Percentiles rank a stretch among this genome's conserved stretches.
phyloP scores from a whole-genome alignment of 257 asterid species.

The Jasminum sambac region DNA sequence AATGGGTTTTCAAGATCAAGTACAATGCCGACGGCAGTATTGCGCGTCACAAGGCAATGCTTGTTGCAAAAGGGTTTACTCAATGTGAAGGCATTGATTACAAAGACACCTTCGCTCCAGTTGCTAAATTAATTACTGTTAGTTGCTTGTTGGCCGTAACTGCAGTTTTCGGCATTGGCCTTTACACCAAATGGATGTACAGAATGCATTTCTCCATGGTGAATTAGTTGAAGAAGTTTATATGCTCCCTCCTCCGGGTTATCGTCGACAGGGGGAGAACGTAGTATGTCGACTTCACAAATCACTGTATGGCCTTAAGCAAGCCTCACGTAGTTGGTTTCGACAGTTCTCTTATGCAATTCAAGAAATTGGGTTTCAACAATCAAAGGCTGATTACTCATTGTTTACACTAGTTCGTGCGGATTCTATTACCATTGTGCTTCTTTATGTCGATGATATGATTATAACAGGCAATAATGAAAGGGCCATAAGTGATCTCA shows the following conservation, averaged over 20 bases:
- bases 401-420: neutral
- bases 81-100: too few relatives aligned
- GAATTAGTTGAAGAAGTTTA: neutral
- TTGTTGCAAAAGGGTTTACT: too few relatives aligned
- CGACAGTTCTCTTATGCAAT: neutral
- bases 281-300: slow-evolving; percentile 2
- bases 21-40: too few relatives aligned
- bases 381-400: neutral
- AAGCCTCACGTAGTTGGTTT: slow-evolving; percentile 9
- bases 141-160: too few relatives aligned
- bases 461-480: neutral
- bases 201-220: too few relatives aligned
- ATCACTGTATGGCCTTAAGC: neutral
- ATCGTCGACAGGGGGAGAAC: too few relatives aligned
- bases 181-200: too few relatives aligned
- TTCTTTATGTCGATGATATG: slow-evolving; percentile 18
- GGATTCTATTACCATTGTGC: neutral
- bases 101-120: too few relatives aligned
- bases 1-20: too few relatives aligned
- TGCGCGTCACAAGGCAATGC: too few relatives aligned
- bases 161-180: too few relatives aligned
- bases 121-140: too few relatives aligned
- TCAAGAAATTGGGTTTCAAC: neutral
- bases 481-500: neutral
- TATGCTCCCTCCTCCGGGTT: neutral